A percentile compares a stretch with the other conserved stretches of the same genome.
Conservation (phyloP, 306 rosid genomes). For the Acacia acuminata region DNA sequence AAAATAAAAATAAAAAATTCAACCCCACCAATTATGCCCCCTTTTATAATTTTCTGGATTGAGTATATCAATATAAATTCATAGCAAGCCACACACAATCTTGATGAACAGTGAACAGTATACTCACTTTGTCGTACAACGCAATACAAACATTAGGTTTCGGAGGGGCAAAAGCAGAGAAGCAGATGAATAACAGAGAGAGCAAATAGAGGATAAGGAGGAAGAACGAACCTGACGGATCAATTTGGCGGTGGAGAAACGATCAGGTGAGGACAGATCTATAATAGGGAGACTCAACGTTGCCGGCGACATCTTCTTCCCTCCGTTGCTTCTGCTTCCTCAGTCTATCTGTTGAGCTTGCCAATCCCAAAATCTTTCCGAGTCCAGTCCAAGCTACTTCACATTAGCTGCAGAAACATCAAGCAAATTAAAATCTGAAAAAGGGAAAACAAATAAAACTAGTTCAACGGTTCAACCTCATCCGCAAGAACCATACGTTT, state of each 20-base stretch:
- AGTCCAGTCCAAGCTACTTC: not conserved
- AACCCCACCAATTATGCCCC: too few relatives aligned
- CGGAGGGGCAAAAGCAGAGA: not conserved
- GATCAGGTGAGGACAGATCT: slow-evolving; percentile 67
- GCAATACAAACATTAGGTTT: not conserved
- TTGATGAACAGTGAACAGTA: not conserved
- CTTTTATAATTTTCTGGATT: too few relatives aligned
- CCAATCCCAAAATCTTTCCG: not conserved
- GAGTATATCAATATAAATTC: too few relatives aligned
- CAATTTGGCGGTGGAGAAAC: slow-evolving; percentile 49
- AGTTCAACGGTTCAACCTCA: not conserved
- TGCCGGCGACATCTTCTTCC: slow-evolving; percentile 28
- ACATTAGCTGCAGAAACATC: not conserved
- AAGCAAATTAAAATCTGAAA: not conserved
- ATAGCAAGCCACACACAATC: not conserved
- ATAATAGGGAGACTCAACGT: slow-evolving; percentile 60
- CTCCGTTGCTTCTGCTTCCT: not conserved
- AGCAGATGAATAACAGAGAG: not conserved
- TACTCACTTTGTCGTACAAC: not conserved
- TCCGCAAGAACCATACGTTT: not conserved
- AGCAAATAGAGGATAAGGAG: not conserved
- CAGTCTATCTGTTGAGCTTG: not conserved
- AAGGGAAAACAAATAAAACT: not conserved
- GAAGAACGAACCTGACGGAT: slow-evolving; percentile 57
- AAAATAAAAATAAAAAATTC: too few relatives aligned